Base-by-base conservation (phyloP, 1,139 yeast species). In the Yamadazyma diddensiae region DNA sequence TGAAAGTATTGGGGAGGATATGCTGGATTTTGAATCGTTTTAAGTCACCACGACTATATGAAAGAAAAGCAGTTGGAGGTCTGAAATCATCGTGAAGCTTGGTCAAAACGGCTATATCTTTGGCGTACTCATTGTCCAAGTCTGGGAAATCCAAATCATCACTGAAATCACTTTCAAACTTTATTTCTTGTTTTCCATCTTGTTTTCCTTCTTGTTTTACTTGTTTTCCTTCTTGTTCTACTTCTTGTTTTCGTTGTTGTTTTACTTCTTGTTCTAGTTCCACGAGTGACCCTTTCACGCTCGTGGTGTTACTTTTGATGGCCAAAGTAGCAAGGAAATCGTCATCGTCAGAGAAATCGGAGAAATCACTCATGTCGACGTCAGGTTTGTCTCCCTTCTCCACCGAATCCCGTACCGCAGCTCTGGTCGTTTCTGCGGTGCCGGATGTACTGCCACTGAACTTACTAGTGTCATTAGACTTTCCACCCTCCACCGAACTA, bases 11-110 rank as follows among this genome's bases (percentile, higher is more conserved):
- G 13, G 53, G 46, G 4, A 62, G 21, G 2, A 78, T 53, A 1
- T 57, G 57, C n/a, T 52, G 40, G 4, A 79, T 69, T 42, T 70
- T 71, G 39, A 59, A 73, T 34, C 92, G 55, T 17, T 58, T 59
- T n/a, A 81, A 63, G 29, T 69, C 72, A 1, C 64, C 53, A 32
- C 79, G 59, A 1, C 57, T 44, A 19, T 68, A 70, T 1, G 79
- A 71, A 16, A 73, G 47, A 29, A 63, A 61, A 0, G 80, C 29
- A n/a, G 28, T 30, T 27, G 22, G 11, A 7, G n/a, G 12, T 21
- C n/a, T 12, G 22, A 7, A 30, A 15, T 21, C 28, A 21, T 10
- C 30, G 13, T 6, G 18, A 22, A 4, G 29, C 37, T 14, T 40
- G 39, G 21, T 35, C 23, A 42, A 24, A 7, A 29, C 34, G 5